Percentiles rank a stretch among this genome's conserved stretches.
Evolutionary conservation across 2,329 filamentous ascomycete species (phyloP).

Genomic region (Aspergillus ibericus): DNA sequence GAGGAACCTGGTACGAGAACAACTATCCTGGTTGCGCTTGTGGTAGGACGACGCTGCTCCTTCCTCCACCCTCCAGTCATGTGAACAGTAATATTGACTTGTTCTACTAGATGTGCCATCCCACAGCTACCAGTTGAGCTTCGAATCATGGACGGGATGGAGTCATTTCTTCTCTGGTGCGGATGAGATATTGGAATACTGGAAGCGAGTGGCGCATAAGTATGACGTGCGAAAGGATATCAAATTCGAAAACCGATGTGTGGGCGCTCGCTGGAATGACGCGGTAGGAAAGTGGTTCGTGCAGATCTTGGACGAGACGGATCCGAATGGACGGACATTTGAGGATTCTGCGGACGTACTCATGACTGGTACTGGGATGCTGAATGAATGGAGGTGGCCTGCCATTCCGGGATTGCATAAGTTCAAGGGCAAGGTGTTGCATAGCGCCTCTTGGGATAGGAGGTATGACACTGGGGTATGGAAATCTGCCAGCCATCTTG

Average conservation of each 20-base stretch:
- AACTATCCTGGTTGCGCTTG: constrained; percentile 4
- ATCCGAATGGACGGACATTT: not conserved
- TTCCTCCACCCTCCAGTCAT: fast-evolving
- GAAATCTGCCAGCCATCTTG: not conserved
- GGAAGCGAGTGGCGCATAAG: not conserved
- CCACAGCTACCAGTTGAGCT: constrained; percentile 1
- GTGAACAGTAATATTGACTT: not conserved
- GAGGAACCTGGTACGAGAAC: constrained; percentile 7
- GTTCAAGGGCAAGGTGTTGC: not conserved
- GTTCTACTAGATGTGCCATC: constrained; percentile 3
- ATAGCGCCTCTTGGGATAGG: constrained; percentile 2
- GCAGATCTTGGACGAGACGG: not conserved
- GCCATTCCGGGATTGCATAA: not conserved
- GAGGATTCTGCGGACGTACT: not conserved
- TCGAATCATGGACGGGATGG: constrained; percentile 1
- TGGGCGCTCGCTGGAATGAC: not conserved
- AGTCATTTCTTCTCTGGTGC: constrained; percentile 1
- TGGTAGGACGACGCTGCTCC: not conserved
- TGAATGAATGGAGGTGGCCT: constrained; percentile 6
- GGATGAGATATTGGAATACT: not conserved
- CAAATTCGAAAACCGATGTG: not conserved
- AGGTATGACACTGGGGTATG: not conserved
- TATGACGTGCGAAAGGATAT: not conserved
- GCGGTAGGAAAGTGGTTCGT: not conserved
- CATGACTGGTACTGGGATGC: constrained; percentile 1